These are phyloP conservation scores for Penicillium sp. DNA, from an alignment of 2,329 filamentous ascomycete species.

Conservation along the genomic window DNA sequence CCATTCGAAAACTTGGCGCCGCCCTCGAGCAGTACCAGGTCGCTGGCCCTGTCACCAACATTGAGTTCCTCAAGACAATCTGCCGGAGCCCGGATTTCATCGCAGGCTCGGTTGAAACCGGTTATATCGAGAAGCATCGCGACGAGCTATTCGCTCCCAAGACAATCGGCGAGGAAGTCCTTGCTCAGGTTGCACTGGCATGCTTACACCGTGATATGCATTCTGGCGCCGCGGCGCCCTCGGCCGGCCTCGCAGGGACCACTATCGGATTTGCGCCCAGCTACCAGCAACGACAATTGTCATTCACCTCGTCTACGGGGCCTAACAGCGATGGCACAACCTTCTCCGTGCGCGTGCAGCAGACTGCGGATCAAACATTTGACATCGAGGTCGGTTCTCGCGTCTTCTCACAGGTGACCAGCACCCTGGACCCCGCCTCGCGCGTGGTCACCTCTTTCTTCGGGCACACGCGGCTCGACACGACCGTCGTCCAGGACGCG, in stretches of 20 bases:
- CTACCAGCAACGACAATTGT: constrained; percentile 65
- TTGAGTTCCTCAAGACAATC: constrained; percentile 91
- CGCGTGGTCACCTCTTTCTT: constrained; percentile 72
- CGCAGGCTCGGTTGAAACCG: constrained; percentile 86
- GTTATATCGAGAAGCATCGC: constrained; percentile 89
- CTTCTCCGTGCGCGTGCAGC: constrained; percentile 54
- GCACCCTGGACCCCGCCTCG: constrained; percentile 48
- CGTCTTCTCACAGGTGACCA: constrained; percentile 49
- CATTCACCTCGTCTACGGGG: constrained; percentile 51
- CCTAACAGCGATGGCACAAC: constrained; percentile 43
- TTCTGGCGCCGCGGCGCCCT: constrained; percentile 22
- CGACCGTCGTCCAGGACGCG: constrained; percentile 66
- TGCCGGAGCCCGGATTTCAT: constrained; percentile 82
- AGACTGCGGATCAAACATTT: constrained; percentile 53
- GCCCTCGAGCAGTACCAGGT: constrained; percentile 90
- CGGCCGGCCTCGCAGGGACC: constrained; percentile 35
- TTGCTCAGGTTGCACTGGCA: constrained; percentile 83
- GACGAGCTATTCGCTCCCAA: constrained; percentile 73
- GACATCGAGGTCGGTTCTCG: constrained; percentile 50
- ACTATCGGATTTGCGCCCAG: constrained; percentile 62
- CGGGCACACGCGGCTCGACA: constrained; percentile 74
- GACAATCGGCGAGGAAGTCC: constrained; percentile 68
- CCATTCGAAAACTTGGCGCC: constrained; percentile 77
- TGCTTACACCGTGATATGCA: constrained; percentile 58
- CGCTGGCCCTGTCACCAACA: constrained; percentile 89